These are phyloP conservation scores for Solanum chiquidenum DNA, from an alignment of 257 asterid genomes.

Conservation along the genomic window DNA sequence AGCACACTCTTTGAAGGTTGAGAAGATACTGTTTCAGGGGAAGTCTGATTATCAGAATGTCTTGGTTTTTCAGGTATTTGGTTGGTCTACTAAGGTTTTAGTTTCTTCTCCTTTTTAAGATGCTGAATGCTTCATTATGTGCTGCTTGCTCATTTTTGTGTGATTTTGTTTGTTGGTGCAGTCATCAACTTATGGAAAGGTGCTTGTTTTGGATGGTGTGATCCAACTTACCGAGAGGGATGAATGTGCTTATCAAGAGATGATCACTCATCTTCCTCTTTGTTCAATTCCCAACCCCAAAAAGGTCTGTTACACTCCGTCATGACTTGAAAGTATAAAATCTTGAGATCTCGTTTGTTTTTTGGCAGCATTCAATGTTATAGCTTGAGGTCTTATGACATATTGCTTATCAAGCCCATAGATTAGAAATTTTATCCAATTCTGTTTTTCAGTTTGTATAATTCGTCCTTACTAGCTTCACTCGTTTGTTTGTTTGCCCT, in stretches of 20 bases:
- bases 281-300: conserved; percentile 81
- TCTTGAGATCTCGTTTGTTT: background rate
- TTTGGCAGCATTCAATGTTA: background rate
- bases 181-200: conserved; percentile 94
- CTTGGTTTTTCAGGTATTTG: conserved; percentile 76
- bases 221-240: conserved; percentile 97
- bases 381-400: background rate
- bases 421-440: background rate
- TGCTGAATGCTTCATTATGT: background rate
- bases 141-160: background rate
- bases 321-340: background rate
- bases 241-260: conserved; percentile 99
- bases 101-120: background rate
- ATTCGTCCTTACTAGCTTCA: background rate
- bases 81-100: background rate
- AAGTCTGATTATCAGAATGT: conserved; percentile 92
- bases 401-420: background rate
- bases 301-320: conserved; percentile 37
- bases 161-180: conserved; percentile 26
- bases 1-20: conserved; percentile 95
- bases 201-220: conserved; percentile 95
- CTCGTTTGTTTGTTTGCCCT: background rate
- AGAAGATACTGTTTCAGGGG: conserved; percentile 70
- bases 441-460: background rate
- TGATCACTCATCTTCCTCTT: conserved; percentile 94